Conservation (phyloP, 2,329 filamentous ascomycete species). For the Pseudocercospora pini-densiflorae region DNA sequence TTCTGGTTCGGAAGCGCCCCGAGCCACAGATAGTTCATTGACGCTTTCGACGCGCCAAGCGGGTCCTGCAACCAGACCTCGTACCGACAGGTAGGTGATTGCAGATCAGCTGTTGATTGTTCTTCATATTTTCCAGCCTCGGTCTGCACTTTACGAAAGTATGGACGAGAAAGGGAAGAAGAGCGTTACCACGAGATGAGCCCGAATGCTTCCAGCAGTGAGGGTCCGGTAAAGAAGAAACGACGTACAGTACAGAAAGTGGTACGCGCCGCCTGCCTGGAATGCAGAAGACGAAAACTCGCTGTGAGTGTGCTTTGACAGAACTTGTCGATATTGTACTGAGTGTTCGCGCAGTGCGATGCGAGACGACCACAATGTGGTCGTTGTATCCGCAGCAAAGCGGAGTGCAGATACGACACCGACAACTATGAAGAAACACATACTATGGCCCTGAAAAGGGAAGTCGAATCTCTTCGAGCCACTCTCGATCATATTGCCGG, state of each 20-base stretch:
- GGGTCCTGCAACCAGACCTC: neutral
- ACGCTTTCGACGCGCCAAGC: neutral
- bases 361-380: conserved; percentile 7
- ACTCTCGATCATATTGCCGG: conserved; percentile 10
- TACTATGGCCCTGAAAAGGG: conserved; percentile 14
- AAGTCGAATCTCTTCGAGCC: conserved; percentile 6
- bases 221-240: conserved; percentile 7
- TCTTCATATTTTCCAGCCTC: neutral
- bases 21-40: neutral
- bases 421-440: conserved; percentile 10
- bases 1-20: neutral
- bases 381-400: conserved; percentile 4
- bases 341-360: conserved; percentile 10
- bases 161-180: neutral
- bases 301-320: neutral
- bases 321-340: neutral
- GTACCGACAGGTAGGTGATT: neutral
- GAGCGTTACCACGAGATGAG: conserved; percentile 3
- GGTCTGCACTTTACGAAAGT: neutral
- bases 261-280: conserved; percentile 2
- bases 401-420: conserved; percentile 13
- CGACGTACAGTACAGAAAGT: neutral
- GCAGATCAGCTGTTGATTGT: neutral
- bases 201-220: conserved; percentile 2
- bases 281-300: conserved; percentile 3